Evolutionary conservation across 2,329 filamentous ascomycete genomes (phyloP).

Genomic region (Lachnellula hyalina): DNA sequence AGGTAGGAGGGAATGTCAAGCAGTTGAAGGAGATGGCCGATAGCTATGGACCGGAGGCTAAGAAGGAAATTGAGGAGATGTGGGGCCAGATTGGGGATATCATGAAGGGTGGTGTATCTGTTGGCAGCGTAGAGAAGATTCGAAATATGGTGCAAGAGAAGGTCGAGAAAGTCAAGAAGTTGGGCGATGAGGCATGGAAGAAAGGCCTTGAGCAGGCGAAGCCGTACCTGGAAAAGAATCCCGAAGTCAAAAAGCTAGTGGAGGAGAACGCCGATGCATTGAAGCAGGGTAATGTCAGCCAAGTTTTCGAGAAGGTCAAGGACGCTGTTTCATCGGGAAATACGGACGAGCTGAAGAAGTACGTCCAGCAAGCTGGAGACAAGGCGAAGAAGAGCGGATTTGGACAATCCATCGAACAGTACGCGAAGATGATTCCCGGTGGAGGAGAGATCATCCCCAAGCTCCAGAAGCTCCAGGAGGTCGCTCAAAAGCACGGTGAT

Average conservation of each 20-base stretch:
- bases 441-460: conserved; percentile 61
- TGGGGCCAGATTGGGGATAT: conserved; percentile 63
- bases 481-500: conserved; percentile 61
- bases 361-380: conserved; percentile 52
- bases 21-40: conserved; percentile 66
- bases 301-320: conserved; percentile 59
- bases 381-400: conserved; percentile 51
- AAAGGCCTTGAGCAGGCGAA: conserved; percentile 67
- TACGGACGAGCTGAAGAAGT: conserved; percentile 52
- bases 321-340: conserved; percentile 57
- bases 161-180: conserved; percentile 57
- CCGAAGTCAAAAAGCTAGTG: conserved; percentile 66
- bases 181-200: conserved; percentile 68
- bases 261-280: conserved; percentile 65
- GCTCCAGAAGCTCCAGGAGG: conserved; percentile 57
- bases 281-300: conserved; percentile 60
- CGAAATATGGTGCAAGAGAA: conserved; percentile 66
- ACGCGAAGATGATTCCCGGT: conserved; percentile 60
- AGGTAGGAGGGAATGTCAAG: conserved; percentile 62
- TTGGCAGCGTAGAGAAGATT: conserved; percentile 46
- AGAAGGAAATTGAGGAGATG: conserved; percentile 69
- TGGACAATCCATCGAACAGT: conserved; percentile 41
- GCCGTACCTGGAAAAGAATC: conserved; percentile 69
- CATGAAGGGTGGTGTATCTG: conserved; percentile 54
- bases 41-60: conserved; percentile 67